These are phyloP conservation scores for Decorospora gaudefroyi DNA, from an alignment of 2,329 filamentous ascomycete genomes.

Conservation along the genomic window DNA sequence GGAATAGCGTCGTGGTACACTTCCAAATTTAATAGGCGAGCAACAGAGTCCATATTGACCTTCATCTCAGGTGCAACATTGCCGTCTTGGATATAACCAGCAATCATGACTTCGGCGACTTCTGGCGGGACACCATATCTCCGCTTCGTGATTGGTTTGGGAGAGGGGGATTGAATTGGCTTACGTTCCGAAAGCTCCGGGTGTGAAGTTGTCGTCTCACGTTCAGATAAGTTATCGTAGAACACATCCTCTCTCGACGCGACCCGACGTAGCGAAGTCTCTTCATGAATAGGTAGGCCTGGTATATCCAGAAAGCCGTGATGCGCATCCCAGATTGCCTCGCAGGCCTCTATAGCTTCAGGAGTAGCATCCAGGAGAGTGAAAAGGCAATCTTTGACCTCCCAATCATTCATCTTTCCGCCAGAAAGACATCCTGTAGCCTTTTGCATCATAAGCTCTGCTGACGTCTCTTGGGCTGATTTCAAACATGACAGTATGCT, in stretches of 20 bases:
- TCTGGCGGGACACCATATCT: slow-evolving; percentile 15
- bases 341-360: slow-evolving; percentile 25
- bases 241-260: background rate
- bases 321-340: slow-evolving; percentile 32
- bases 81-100: slow-evolving; percentile 31
- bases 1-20: slow-evolving; percentile 15
- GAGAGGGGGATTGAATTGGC: background rate
- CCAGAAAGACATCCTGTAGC: slow-evolving; percentile 18
- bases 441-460: slow-evolving; percentile 30
- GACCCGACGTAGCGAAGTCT: background rate
- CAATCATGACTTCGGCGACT: slow-evolving; percentile 33
- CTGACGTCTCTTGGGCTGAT: slow-evolving; percentile 10
- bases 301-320: slow-evolving; percentile 21
- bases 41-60: slow-evolving; percentile 25
- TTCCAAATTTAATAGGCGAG: slow-evolving; percentile 25
- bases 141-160: background rate
- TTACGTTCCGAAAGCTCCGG: background rate
- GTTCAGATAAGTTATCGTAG: background rate
- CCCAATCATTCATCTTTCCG: slow-evolving; percentile 12
- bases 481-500: slow-evolving; percentile 25
- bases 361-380: slow-evolving; percentile 16
- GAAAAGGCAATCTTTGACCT: slow-evolving; percentile 21
- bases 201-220: background rate
- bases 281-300: slow-evolving; percentile 7
- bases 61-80: slow-evolving; percentile 17